Base-by-base conservation (phyloP, 768 basidiomycete species). In the Mycena latifolia region DNA sequence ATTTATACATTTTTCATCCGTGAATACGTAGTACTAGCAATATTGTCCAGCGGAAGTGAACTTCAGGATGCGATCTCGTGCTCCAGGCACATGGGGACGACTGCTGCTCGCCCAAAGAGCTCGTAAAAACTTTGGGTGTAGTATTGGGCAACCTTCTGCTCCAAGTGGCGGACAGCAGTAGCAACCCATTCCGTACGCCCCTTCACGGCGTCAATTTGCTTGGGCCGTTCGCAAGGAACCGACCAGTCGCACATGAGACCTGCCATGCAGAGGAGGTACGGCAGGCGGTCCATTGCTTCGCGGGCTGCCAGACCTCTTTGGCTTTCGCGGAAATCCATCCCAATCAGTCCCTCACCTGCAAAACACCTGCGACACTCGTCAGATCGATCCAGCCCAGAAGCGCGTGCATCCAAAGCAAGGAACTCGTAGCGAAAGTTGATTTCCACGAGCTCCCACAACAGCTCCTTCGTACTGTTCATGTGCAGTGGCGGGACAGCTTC, bases 391-490 rank as follows among this genome's bases (percentile, higher is more conserved):
- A 56, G 48, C 27, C 46, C 41, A 29, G 55, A 64, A 31, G 55
- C 48, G 24, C 29, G 47, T 9, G 55, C 60, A 37, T 74, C 53
- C 17, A 74, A 67, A 20, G 67, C 64, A 20, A 61, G 62, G 31
- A 72, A 57, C 45, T 71, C 59, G 37, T 61, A 71, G 9, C 52
- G 60, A 39, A 69, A 72, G 24, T 56, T 64, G n/a, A 70, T 62
- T 39, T 39, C 37, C 10, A 14, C 37, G 4, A 39, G 14, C 37
- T 39, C 37, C 37, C 37, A 39, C 15, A 69, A n/a, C 24, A 71
- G 39, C 24, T 61, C 59, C n/a, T n/a, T n/a, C n/a, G n/a, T n/a
- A n/a, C n/a, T n/a, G n/a, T n/a, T n/a, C n/a, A n/a, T n/a, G n/a
- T 14, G 37, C 48, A 61, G 3, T 28, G 59, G 47, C 5, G 50